Conservation (phyloP, 1,284 basidiomycete genomes). For the Ganoderma lucidum region DNA sequence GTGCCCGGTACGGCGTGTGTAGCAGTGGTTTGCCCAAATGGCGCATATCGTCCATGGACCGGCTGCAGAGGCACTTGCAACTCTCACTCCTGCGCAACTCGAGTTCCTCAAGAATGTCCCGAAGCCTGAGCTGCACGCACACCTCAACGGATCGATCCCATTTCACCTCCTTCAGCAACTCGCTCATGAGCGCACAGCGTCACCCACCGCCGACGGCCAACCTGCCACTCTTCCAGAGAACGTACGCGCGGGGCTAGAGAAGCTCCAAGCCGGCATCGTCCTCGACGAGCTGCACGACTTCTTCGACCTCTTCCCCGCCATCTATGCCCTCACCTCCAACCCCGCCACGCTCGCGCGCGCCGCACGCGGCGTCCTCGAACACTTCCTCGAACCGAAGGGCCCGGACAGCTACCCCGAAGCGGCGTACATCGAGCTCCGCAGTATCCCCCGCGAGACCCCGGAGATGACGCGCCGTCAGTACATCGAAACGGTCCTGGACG, state of each 20-base stretch:
- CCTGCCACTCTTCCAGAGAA: conserved; percentile 35
- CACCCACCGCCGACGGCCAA: conserved; percentile 13
- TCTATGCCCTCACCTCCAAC: conserved; percentile 77
- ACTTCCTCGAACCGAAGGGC: conserved; percentile 57
- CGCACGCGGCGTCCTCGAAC: conserved; percentile 66
- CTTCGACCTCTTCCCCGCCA: conserved; percentile 77
- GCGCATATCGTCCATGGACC: conserved; percentile 38
- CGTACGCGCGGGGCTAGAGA: conserved; percentile 54
- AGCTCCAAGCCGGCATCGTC: conserved; percentile 58
- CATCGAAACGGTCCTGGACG: conserved; percentile 69
- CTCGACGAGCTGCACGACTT: conserved; percentile 71
- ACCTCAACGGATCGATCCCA: conserved; percentile 85
- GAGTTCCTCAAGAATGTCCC: conserved; percentile 67
- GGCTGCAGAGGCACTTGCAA: conserved; percentile 54
- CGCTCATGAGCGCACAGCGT: conserved; percentile 52
- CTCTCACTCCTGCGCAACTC: conserved; percentile 59
- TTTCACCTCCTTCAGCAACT: conserved; percentile 69
- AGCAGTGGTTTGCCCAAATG: conserved; percentile 10
- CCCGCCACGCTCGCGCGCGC: conserved; percentile 59
- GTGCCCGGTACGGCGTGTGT: not conserved
- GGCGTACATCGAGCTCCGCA: conserved; percentile 77
- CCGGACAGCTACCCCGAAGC: conserved; percentile 55
- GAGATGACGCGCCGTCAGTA: conserved; percentile 67
- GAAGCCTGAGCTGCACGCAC: conserved; percentile 85
- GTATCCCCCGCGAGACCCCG: conserved; percentile 66